Evolutionary conservation across 164 flowering plant species (phyloP).

Genomic region (Macadamia integrifolia): DNA sequence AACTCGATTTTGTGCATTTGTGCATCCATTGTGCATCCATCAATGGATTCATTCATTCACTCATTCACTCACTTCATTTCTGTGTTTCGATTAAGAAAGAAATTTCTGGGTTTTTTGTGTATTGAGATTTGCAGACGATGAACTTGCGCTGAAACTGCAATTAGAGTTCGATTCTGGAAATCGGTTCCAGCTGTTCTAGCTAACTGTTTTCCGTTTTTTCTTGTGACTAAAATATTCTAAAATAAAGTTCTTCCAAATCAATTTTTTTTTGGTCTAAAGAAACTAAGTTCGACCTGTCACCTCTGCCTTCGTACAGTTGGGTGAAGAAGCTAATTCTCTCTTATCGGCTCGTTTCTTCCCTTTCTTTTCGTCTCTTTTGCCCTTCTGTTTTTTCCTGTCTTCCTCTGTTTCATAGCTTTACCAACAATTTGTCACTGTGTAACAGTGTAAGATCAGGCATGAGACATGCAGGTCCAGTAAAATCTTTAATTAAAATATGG

Average conservation of each 20-base stretch:
- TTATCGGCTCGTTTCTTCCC: conserved; percentile 7
- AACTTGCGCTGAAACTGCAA: conserved; percentile 1
- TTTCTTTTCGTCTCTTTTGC: conserved; percentile 4
- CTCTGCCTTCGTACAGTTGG: conserved; percentile 9
- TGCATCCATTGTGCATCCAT: conserved; percentile 12
- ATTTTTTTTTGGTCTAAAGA: not conserved
- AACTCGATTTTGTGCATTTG: conserved; percentile 3
- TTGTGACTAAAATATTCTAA: conserved; percentile 8
- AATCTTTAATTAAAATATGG: not conserved
- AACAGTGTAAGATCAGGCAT: not conserved
- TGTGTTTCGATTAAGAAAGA: not conserved
- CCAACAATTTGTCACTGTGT: too few species aligned
- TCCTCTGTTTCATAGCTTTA: not conserved
- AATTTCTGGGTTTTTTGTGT: conserved; percentile 2
- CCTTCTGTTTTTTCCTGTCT: not conserved
- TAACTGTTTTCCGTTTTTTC: conserved; percentile 11
- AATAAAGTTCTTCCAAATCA: not conserved
- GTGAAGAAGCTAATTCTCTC: conserved; percentile 13
- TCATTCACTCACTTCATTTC: not conserved
- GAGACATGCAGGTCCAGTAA: not conserved
- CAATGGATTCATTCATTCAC: conserved; percentile 5
- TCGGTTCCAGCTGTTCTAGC: conserved; percentile 10
- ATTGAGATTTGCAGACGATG: not conserved
- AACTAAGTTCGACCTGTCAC: conserved; percentile 11
- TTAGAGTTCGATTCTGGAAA: not conserved